A percentile compares a stretch with the other conserved stretches of the same genome.
Evolutionary conservation across 495 filamentous ascomycete species (phyloP).

Genomic region (Lepidopterella palustris): DNA sequence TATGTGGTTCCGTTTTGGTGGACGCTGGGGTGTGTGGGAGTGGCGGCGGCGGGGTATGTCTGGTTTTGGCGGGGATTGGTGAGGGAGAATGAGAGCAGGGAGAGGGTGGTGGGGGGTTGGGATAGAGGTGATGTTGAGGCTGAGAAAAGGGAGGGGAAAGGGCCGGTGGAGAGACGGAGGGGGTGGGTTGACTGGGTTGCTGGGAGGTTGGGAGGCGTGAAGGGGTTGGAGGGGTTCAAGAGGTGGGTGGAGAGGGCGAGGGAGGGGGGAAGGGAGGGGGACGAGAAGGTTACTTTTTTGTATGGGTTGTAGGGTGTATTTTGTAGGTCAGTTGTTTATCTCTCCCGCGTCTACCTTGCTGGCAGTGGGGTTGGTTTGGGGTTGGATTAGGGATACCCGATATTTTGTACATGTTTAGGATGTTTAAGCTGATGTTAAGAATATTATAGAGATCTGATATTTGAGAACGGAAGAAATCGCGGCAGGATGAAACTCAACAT

Average conservation of each 20-base stretch:
- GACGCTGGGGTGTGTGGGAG: conserved; percentile 40
- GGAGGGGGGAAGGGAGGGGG: conserved; percentile 18
- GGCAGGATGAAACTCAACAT: too few species aligned
- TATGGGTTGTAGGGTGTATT: conserved; percentile 13
- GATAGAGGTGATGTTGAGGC: conserved; percentile 28
- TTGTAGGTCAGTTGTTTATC: background rate
- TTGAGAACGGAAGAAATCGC: too few species aligned
- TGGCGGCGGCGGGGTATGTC: conserved; percentile 41
- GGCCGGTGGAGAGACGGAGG: conserved; percentile 11
- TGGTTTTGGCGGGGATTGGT: conserved; percentile 30
- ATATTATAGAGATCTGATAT: too few species aligned
- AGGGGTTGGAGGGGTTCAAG: background rate
- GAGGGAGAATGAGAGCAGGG: conserved; percentile 36
- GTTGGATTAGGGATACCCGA: too few species aligned
- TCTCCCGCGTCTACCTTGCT: too few species aligned
- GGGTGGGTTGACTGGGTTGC: background rate
- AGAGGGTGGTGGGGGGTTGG: conserved; percentile 20
- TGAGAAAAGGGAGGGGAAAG: conserved; percentile 13
- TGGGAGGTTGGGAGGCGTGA: background rate
- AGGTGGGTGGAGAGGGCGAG: conserved; percentile 18
- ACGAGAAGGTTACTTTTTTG: conserved; percentile 26
- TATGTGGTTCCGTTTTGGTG: conserved; percentile 40
- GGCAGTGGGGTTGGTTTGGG: too few species aligned
- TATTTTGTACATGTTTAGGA: too few species aligned
- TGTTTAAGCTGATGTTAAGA: too few species aligned